phyloP scores from a whole-genome alignment of 2,329 filamentous ascomycete genomes.

The Phaeosphaeria sp. region DNA sequence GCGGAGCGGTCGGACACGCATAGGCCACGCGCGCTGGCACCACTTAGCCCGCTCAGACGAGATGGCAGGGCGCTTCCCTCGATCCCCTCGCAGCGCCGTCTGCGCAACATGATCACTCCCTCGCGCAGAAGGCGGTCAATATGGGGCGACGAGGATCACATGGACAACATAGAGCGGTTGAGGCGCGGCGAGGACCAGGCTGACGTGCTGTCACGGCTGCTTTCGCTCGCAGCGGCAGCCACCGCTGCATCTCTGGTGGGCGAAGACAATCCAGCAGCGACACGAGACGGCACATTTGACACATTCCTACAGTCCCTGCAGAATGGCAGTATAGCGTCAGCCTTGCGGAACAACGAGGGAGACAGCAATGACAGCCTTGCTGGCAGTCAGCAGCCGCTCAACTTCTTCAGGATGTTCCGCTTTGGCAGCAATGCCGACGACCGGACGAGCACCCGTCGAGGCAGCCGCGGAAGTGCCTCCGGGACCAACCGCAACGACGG shows the following conservation, averaged over 20 bases:
- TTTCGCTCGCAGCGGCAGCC: slow-evolving; percentile 68
- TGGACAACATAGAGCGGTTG: slow-evolving; percentile 42
- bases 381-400: slow-evolving; percentile 61
- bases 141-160: slow-evolving; percentile 34
- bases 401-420: slow-evolving; percentile 73
- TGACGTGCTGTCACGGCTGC: slow-evolving; percentile 65
- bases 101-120: slow-evolving; percentile 53
- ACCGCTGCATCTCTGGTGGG: slow-evolving; percentile 71
- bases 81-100: slow-evolving; percentile 43
- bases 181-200: slow-evolving; percentile 67
- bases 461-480: slow-evolving; percentile 31
- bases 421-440: slow-evolving; percentile 61
- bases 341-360: slow-evolving; percentile 54
- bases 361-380: slow-evolving; percentile 48
- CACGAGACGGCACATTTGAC: slow-evolving; percentile 68
- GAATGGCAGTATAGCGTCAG: slow-evolving; percentile 65
- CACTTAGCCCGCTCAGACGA: slow-evolving; percentile 32
- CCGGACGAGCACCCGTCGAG: slow-evolving; percentile 25
- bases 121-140: slow-evolving; percentile 61
- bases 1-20: slow-evolving; percentile 25
- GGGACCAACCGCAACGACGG: slow-evolving; percentile 27
- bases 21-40: slow-evolving; percentile 22
- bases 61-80: slow-evolving; percentile 45
- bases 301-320: slow-evolving; percentile 69
- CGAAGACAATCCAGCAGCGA: slow-evolving; percentile 62